Conservation (phyloP, 1,139 yeast species). For the Nadsonia commutata region DNA sequence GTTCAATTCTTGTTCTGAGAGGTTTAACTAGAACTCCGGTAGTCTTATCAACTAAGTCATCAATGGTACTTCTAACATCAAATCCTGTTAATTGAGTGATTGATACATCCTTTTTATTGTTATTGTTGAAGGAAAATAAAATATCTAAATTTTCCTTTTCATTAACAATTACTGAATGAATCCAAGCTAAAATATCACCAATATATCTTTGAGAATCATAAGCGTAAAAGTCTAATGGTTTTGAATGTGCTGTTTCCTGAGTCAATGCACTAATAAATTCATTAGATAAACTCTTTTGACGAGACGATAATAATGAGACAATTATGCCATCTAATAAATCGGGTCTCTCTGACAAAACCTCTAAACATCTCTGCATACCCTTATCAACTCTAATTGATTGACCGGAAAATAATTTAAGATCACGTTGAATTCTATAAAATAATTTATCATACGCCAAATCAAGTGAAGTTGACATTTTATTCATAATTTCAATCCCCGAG, state of each 20-base stretch:
- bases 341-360: conserved; percentile 25
- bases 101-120: conserved; percentile 19
- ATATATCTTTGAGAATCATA: conserved; percentile 72
- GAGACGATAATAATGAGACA: conserved; percentile 6
- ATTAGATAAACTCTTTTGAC: conserved; percentile 18
- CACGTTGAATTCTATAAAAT: conserved; percentile 23
- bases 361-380: conserved; percentile 18
- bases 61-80: conserved; percentile 17
- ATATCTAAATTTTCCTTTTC: conserved; percentile 64
- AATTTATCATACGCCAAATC: conserved; percentile 40
- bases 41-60: conserved; percentile 28
- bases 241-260: conserved; percentile 25
- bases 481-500: conserved; percentile 57
- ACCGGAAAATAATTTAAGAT: conserved; percentile 18
- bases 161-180: conserved; percentile 79
- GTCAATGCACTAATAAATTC: conserved; percentile 43
- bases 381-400: conserved; percentile 14
- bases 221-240: conserved; percentile 52
- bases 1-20: conserved; percentile 41
- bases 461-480: conserved; percentile 38
- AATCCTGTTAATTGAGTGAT: conserved; percentile 10
- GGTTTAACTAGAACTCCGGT: conserved; percentile 38
- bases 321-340: conserved; percentile 18
- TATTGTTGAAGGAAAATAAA: conserved; percentile 31
- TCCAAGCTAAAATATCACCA: conserved; percentile 81